Percentiles rank a stretch among this genome's conserved stretches.
These are phyloP conservation scores for Rhynchospora tenuis DNA, from an alignment of 176 grass and related monocot species.

Conservation along the genomic window DNA sequence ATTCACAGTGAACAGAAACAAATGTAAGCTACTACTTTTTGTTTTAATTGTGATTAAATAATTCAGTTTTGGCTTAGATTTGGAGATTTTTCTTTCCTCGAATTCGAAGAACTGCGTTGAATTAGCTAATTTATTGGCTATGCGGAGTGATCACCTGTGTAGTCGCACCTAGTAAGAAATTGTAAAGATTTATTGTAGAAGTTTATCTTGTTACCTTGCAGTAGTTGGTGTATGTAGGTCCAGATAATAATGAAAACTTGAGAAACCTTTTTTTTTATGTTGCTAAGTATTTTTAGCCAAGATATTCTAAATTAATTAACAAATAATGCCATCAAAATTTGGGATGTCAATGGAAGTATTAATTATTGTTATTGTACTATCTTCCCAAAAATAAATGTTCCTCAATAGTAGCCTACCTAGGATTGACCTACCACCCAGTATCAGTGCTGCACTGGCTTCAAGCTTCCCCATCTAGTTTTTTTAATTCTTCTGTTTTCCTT, in stretches of 20 bases:
- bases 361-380: neutral
- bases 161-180: neutral
- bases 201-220: neutral
- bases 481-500: neutral
- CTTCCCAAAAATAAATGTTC: neutral
- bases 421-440: neutral
- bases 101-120: neutral
- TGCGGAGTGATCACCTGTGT: neutral
- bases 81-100: neutral
- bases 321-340: neutral
- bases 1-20: slow-evolving; percentile 86
- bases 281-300: neutral
- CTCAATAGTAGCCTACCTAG: neutral
- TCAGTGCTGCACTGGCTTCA: neutral
- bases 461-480: neutral
- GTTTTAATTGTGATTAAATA: slow-evolving; percentile 8
- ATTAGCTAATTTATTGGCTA: neutral
- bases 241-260: slow-evolving; percentile 2
- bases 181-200: neutral
- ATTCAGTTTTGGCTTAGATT: neutral
- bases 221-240: neutral
- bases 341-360: neutral
- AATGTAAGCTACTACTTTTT: slow-evolving; percentile 35
- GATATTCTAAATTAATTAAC: neutral
- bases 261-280: neutral